Evolutionary conservation across 129 eudicot species (phyloP).

Genomic region (Saposhnikovia divaricata): DNA sequence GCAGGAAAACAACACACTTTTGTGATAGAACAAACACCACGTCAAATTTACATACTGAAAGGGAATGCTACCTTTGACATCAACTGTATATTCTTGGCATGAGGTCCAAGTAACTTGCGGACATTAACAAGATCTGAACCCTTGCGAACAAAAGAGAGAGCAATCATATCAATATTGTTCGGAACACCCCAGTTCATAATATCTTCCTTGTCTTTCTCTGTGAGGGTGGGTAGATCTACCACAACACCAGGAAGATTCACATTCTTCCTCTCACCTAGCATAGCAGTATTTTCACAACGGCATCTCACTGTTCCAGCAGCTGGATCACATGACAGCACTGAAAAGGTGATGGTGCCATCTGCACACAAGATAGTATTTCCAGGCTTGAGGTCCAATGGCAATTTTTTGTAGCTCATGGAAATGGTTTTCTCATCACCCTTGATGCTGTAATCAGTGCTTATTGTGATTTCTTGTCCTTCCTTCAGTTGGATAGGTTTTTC

Average conservation of each 20-base stretch:
- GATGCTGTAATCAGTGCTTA: constrained; percentile 74
- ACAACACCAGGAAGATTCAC: constrained; percentile 88
- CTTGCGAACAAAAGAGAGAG: constrained; percentile 69
- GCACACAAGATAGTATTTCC: constrained; percentile 80
- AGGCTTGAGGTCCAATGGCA: constrained; percentile 75
- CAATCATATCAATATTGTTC: constrained; percentile 71
- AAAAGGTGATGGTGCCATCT: constrained; percentile 79
- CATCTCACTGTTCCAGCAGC: constrained; percentile 77
- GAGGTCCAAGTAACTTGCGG: constrained; percentile 63
- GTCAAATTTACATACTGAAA: not conserved
- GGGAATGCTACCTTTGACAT: constrained; percentile 57
- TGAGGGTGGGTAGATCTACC: constrained; percentile 73
- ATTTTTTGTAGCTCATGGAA: constrained; percentile 85
- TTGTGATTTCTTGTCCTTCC: constrained; percentile 75
- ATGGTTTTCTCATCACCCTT: constrained; percentile 67
- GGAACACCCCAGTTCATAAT: constrained; percentile 80
- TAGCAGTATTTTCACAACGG: constrained; percentile 81
- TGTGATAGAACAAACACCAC: not conserved
- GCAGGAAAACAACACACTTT: not conserved
- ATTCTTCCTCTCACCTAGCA: constrained; percentile 78
- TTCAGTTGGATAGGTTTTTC: constrained; percentile 80
- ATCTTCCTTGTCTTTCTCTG: constrained; percentile 79
- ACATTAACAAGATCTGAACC: constrained; percentile 78
- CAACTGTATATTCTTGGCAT: constrained; percentile 53
- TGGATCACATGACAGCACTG: constrained; percentile 67